phyloP scores from a whole-genome alignment of 2,329 filamentous ascomycete genomes.

The Xylaria sp. region DNA sequence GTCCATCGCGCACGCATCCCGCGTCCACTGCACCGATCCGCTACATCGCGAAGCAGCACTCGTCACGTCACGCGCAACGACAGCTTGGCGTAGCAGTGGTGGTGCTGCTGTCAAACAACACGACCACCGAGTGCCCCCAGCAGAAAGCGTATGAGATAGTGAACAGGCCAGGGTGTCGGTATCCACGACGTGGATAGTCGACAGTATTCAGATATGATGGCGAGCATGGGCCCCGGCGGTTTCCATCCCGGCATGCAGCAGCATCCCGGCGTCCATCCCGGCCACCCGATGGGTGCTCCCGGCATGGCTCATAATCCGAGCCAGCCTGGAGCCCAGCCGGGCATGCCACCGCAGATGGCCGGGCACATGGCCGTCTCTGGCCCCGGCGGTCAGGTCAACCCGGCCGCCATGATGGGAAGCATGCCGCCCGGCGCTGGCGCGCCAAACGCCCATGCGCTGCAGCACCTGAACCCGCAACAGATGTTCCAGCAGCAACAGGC shows the following conservation, averaged over 20 bases:
- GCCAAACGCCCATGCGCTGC: constrained; percentile 70
- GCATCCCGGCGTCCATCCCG: constrained; percentile 68
- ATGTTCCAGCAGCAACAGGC: constrained; percentile 51
- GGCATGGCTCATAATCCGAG: constrained; percentile 70
- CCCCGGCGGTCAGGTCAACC: constrained; percentile 72
- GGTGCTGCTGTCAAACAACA: neutral
- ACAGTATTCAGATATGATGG: constrained; percentile 65
- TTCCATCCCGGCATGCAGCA: constrained; percentile 74
- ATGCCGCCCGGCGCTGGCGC: constrained; percentile 70
- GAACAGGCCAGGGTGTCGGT: constrained; percentile 51
- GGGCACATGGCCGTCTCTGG: constrained; percentile 74
- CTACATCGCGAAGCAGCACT: constrained; percentile 20
- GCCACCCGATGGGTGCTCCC: constrained; percentile 62
- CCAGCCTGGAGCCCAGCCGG: constrained; percentile 68
- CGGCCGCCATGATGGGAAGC: constrained; percentile 72
- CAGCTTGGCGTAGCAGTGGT: neutral
- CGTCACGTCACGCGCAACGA: neutral
- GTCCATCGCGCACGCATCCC: neutral
- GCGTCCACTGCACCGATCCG: constrained; percentile 7
- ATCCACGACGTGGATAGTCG: constrained; percentile 64
- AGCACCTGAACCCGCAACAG: constrained; percentile 68
- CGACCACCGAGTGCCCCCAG: neutral
- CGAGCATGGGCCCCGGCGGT: constrained; percentile 63
- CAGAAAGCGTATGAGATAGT: constrained; percentile 51
- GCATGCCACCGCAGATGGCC: constrained; percentile 67